Conservation (phyloP, 768 basidiomycete species). For the Kockovaella imperatae region DNA sequence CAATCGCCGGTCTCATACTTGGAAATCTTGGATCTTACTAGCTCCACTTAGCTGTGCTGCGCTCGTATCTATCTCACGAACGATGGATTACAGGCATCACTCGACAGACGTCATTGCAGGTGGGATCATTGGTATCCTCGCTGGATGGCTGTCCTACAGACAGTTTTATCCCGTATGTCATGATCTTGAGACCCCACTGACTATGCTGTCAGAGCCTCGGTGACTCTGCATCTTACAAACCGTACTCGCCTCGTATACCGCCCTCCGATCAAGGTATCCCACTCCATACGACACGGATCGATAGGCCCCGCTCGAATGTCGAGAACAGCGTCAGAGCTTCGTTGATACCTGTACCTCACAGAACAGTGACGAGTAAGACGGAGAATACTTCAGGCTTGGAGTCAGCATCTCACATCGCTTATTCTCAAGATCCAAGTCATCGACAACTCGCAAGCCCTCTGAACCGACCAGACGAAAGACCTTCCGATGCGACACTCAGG, state of each 20-base stretch:
- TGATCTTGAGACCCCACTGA: not conserved
- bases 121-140: conserved; percentile 30
- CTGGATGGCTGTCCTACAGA: conserved; percentile 36
- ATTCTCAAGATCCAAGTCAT: too few species aligned
- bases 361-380: too few species aligned
- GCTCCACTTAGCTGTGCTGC: conserved; percentile 30
- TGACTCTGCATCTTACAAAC: conserved; percentile 25
- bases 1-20: conserved; percentile 32
- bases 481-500: too few species aligned
- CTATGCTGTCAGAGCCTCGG: conserved; percentile 13
- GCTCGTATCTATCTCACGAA: conserved; percentile 33
- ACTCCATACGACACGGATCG: conserved; percentile 4
- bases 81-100: conserved; percentile 43
- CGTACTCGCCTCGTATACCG: conserved; percentile 32
- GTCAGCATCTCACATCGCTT: too few species aligned
- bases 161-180: conserved; percentile 37
- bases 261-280: conserved; percentile 14
- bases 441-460: too few species aligned
- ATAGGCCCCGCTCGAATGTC: too few species aligned
- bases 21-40: conserved; percentile 42
- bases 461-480: too few species aligned
- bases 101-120: conserved; percentile 42
- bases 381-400: too few species aligned
- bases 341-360: too few species aligned
- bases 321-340: too few species aligned